Evolutionary conservation across 441 rosid species (phyloP).

Genomic region (Melastoma candidum): DNA sequence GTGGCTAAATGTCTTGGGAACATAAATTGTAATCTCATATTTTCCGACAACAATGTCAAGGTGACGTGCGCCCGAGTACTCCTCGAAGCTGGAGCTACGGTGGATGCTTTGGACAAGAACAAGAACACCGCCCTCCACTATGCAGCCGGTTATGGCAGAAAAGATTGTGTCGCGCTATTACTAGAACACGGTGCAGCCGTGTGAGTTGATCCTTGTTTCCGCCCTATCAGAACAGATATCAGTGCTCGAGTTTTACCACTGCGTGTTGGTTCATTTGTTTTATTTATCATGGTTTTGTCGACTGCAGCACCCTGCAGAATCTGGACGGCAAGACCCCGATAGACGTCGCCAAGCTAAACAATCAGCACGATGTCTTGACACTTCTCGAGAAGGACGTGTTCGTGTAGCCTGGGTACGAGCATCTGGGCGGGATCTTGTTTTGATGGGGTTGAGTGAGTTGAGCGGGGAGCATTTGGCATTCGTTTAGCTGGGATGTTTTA

Average conservation of each 20-base stretch:
- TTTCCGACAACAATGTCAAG: conserved; percentile 26
- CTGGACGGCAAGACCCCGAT: conserved; percentile 93
- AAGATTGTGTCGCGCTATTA: conserved; percentile 89
- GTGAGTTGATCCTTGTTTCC: conserved; percentile 39
- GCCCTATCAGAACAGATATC: too few relatives aligned
- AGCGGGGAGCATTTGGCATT: too few relatives aligned
- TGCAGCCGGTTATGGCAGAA: conserved; percentile 95
- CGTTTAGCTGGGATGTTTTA: too few relatives aligned
- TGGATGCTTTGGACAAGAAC: conserved; percentile 86
- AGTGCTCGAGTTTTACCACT: neutral
- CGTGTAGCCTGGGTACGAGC: conserved; percentile 26
- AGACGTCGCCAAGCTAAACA: conserved; percentile 95
- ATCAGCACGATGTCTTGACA: conserved; percentile 80
- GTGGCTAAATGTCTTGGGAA: too few relatives aligned
- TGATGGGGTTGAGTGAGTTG: too few relatives aligned
- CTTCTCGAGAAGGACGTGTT: conserved; percentile 92
- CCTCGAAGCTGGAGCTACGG: conserved; percentile 80
- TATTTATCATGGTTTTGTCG: neutral
- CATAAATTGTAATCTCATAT: too few relatives aligned
- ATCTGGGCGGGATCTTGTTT: too few relatives aligned
- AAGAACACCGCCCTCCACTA: conserved; percentile 97
- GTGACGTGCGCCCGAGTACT: conserved; percentile 81
- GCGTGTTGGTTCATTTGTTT: neutral
- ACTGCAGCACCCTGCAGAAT: conserved; percentile 77
- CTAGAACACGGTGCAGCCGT: conserved; percentile 91